These are phyloP conservation scores for Microsporum canis DNA, from an alignment of 2,329 filamentous ascomycete genomes.

Conservation along the genomic window DNA sequence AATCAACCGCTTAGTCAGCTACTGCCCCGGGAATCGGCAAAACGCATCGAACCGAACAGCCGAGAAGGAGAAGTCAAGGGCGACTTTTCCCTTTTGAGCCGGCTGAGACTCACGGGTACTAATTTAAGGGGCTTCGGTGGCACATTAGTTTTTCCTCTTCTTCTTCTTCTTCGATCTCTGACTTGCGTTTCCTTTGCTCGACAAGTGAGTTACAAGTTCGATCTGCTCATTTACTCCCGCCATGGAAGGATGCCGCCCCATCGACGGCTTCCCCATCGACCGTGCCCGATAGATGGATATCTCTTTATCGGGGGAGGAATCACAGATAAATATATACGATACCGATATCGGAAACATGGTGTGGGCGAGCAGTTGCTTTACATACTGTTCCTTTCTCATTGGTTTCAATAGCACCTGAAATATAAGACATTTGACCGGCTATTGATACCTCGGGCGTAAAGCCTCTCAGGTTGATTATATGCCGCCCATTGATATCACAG, in stretches of 20 bases:
- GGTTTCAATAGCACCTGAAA: neutral
- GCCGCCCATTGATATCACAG: neutral
- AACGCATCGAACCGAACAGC: neutral
- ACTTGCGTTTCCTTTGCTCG: neutral
- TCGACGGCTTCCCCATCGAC: neutral
- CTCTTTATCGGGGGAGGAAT: neutral
- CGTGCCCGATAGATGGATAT: neutral
- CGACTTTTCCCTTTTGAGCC: neutral
- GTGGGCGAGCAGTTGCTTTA: too few relatives aligned
- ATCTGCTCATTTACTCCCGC: neutral
- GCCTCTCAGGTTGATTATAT: neutral
- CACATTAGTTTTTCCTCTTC: neutral
- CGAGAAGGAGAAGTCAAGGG: neutral
- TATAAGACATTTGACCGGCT: neutral
- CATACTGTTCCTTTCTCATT: too few relatives aligned
- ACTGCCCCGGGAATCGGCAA: neutral
- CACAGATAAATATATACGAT: neutral
- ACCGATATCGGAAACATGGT: neutral
- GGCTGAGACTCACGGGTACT: neutral
- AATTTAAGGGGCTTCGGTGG: neutral
- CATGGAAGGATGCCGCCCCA: neutral
- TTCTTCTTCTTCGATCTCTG: neutral
- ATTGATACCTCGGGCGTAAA: neutral
- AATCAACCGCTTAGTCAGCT: neutral
- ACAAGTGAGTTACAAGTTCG: neutral